Conservation (phyloP, 345 rosid species). For the Zanthoxylum bungeanum region DNA sequence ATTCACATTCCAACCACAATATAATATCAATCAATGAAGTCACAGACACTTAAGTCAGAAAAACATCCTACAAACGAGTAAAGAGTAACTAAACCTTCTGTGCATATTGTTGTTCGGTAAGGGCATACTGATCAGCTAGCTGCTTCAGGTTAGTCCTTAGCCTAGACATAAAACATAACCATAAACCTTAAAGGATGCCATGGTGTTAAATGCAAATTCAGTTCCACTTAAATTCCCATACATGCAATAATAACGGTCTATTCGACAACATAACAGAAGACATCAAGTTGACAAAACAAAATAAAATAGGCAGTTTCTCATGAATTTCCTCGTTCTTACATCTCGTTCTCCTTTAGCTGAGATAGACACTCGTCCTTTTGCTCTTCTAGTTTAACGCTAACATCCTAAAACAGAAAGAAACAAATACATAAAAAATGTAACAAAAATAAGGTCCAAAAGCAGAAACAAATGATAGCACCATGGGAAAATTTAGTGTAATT, state of each 20-base stretch:
- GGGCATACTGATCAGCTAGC: slow-evolving; percentile 79
- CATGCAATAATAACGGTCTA: background rate
- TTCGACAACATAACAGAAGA: too few relatives aligned
- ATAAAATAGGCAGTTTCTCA: background rate
- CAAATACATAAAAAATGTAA: background rate
- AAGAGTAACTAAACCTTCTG: slow-evolving; percentile 49
- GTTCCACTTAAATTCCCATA: background rate
- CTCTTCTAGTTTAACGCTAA: slow-evolving; percentile 79
- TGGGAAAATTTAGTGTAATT: background rate
- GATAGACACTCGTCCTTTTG: slow-evolving; percentile 82
- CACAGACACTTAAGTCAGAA: background rate
- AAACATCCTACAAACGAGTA: background rate
- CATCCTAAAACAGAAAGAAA: slow-evolving; percentile 58
- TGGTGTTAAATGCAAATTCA: background rate
- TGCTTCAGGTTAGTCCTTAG: slow-evolving; percentile 78
- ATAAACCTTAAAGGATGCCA: background rate
- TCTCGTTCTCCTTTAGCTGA: slow-evolving; percentile 91
- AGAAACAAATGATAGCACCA: background rate
- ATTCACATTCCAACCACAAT: slow-evolving; percentile 22
- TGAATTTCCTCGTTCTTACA: slow-evolving; percentile 45
- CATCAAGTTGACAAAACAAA: background rate
- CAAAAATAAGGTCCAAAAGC: background rate
- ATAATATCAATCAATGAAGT: slow-evolving; percentile 2
- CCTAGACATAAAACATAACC: slow-evolving; percentile 36
- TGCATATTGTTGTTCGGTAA: slow-evolving; percentile 75